Evolutionary conservation across 495 filamentous ascomycete species (phyloP).

Genomic region (Lichina pygmaea): DNA sequence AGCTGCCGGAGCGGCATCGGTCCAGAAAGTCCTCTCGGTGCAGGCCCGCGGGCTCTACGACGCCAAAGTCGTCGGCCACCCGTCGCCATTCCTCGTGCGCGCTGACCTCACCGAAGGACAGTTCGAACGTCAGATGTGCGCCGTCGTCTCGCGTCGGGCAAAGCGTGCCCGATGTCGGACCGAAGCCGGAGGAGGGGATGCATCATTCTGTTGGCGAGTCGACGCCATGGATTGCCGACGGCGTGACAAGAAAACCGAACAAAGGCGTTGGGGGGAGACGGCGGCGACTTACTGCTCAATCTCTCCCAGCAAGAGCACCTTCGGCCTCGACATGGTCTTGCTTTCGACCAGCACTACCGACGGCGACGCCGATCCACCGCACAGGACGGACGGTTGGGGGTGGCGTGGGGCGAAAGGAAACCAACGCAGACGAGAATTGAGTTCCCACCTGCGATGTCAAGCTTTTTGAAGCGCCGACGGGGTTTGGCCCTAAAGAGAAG

Average conservation of each 20-base stretch:
- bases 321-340: conserved; percentile 9
- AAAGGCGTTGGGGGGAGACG: not conserved
- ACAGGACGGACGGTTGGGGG: not conserved
- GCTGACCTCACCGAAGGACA: conserved; percentile 5
- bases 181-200: not conserved
- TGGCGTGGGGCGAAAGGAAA: not conserved
- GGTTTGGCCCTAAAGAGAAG: too few species aligned
- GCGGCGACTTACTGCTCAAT: conserved; percentile 23
- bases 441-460: too few species aligned
- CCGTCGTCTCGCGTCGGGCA: not conserved
- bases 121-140: not conserved
- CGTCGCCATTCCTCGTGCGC: conserved; percentile 20
- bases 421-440: not conserved
- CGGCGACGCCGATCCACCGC: too few species aligned
- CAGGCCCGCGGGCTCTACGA: conserved; percentile 20
- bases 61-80: conserved; percentile 21
- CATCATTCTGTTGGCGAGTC: not conserved
- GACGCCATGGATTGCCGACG: not conserved
- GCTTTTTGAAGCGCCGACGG: too few species aligned
- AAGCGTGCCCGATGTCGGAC: not conserved
- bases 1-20: conserved; percentile 39
- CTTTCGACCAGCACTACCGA: not conserved
- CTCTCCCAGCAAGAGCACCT: conserved; percentile 28
- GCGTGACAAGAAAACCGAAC: not conserved
- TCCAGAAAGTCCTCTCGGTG: conserved; percentile 42